Conservation (phyloP, 176 grass and related monocot species). For the Guadua angustifolia region DNA sequence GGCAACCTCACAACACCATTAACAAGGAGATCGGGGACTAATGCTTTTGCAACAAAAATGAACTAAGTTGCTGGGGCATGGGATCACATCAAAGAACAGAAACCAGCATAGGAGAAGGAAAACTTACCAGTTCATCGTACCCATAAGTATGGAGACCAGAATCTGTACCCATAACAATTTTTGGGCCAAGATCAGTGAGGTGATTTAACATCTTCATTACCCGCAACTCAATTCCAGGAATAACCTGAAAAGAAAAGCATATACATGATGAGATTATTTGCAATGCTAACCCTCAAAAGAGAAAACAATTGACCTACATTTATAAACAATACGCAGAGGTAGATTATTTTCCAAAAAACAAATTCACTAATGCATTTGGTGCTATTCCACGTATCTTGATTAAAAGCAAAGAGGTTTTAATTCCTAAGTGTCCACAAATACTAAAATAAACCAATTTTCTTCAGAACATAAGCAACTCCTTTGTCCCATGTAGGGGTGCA, state of each 20-base stretch:
- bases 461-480: slow-evolving; percentile 23
- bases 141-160: slow-evolving; percentile 88
- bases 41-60: slow-evolving; percentile 32
- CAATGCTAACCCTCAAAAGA: slow-evolving; percentile 23
- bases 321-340: background rate
- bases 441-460: slow-evolving; percentile 26
- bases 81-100: slow-evolving; percentile 35
- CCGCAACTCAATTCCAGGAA: slow-evolving; percentile 94
- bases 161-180: slow-evolving; percentile 97
- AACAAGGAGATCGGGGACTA: background rate
- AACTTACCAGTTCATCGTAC: slow-evolving; percentile 79
- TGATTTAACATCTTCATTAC: slow-evolving; percentile 99
- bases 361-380: background rate
- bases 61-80: slow-evolving; percentile 14
- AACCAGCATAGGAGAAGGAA: slow-evolving; percentile 5
- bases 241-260: slow-evolving; percentile 64
- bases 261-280: slow-evolving; percentile 35
- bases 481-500: too few species aligned
- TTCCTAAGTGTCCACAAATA: slow-evolving; percentile 14
- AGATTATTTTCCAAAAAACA: background rate
- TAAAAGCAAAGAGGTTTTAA: slow-evolving; percentile 18
- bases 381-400: background rate
- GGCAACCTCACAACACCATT: slow-evolving; percentile 32
- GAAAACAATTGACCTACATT: background rate
- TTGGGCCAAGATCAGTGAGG: slow-evolving; percentile 84